Evolutionary conservation across 768 basidiomycete genomes (phyloP), one percentile per base, ranked within the genome.

Genomic region (Hypholoma fasciculare): DNA sequence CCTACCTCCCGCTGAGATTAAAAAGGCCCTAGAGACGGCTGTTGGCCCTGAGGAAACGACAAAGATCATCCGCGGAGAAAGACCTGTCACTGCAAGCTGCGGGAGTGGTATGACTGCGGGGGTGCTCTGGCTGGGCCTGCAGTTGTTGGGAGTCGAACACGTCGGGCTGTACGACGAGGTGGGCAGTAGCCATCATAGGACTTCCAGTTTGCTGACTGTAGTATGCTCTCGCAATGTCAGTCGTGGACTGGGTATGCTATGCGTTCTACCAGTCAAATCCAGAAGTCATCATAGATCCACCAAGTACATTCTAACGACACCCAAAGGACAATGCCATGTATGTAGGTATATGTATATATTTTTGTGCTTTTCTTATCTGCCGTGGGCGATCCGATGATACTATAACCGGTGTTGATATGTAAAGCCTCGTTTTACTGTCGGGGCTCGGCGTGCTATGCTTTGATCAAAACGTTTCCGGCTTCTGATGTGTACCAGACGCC

Each of bases 71-170:
- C 70, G 77, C 11, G 91, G 90, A 16, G 73, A 85, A 59, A 77
- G 81, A 52, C 68, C 77, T 19, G 83, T 96, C 30, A 81, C 88
- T 5, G 85, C 90, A 12, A 89, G 81, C 58, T 99, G 96, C 75
- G 96, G 96, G 51, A 96, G 93, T 68, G 96, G 96, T 44, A 98
- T 99, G 96, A 97, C 96, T n/a, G 96, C 96, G 11, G 92, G 84
- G 3, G 78, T 98, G 13, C 78, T 98, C 6, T 98, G 97, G 96
- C 79, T 98, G 57, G 95, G 93, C n/a, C 77, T 97, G 61, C 84
- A 90, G 69, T 66, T 90, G 38, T 65, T 94, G 47, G 87, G 85
- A 13, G 82, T 83, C 4, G 71, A 82, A 53, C 75, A 77, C 20
- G 76, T 89, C 40, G 83, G 82, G n/a, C 71, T 98, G 11, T 99